Evolutionary conservation across 805 yeast genomes (phyloP).

Genomic region (Kazachstania africana): DNA sequence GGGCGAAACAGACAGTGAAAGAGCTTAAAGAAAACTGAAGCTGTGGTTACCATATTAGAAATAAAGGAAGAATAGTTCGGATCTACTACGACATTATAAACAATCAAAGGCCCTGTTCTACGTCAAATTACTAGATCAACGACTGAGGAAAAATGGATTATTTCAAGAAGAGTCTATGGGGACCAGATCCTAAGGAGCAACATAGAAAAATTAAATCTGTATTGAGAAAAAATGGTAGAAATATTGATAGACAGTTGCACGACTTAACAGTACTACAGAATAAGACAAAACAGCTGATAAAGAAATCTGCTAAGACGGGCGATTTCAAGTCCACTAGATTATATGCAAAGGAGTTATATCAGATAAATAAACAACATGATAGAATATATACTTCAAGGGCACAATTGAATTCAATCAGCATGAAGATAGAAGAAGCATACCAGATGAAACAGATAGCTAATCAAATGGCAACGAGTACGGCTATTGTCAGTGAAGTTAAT

Average conservation of each 20-base stretch:
- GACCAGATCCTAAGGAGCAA: slow-evolving; percentile 92
- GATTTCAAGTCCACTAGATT: slow-evolving; percentile 65
- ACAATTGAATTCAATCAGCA: slow-evolving; percentile 69
- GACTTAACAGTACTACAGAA: slow-evolving; percentile 58
- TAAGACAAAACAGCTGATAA: slow-evolving; percentile 70
- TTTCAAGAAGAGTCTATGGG: slow-evolving; percentile 81
- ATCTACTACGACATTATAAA: not conserved
- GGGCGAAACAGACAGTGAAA: not conserved
- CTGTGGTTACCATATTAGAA: not conserved
- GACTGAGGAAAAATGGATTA: slow-evolving; percentile 77
- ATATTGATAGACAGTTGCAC: slow-evolving; percentile 50
- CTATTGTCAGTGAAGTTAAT: slow-evolving; percentile 82
- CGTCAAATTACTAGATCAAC: not conserved
- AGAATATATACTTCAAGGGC: slow-evolving; percentile 74
- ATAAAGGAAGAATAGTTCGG: not conserved
- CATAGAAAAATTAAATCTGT: slow-evolving; percentile 64
- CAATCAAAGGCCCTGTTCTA: not conserved
- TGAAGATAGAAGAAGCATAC: slow-evolving; percentile 89
- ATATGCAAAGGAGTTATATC: slow-evolving; percentile 73
- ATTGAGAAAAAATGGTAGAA: slow-evolving; percentile 75
- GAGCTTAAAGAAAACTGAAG: not conserved
- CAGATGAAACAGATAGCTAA: slow-evolving; percentile 74
- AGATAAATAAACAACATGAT: slow-evolving; percentile 59
- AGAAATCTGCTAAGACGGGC: slow-evolving; percentile 60
- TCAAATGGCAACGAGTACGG: slow-evolving; percentile 66